phyloP scores from a whole-genome alignment of 2,329 filamentous ascomycete species.

The Rugonectria rugulosa region DNA sequence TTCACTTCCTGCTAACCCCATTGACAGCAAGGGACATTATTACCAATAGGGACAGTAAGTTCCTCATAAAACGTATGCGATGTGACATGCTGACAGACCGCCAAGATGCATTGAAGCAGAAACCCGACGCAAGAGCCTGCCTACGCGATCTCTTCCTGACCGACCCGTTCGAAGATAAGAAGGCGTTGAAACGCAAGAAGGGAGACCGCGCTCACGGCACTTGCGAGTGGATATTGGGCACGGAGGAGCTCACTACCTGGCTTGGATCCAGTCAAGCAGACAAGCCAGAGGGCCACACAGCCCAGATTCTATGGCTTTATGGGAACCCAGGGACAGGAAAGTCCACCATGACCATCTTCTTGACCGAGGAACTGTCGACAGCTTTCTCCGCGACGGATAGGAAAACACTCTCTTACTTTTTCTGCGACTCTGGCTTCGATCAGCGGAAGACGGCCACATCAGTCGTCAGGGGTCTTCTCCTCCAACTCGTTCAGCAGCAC shows the following conservation, averaged over 20 bases:
- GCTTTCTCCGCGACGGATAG: conserved; percentile 10
- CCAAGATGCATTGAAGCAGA: no score
- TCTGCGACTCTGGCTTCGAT: conserved; percentile 34
- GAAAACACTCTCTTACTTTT: conserved; percentile 35
- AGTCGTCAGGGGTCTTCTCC: conserved; percentile 33
- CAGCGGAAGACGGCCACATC: conserved; percentile 32
- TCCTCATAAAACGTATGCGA: no score
- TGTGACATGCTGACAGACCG: no score
- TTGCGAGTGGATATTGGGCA: conserved; percentile 32
- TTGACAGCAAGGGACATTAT: no score
- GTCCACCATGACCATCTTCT: conserved; percentile 33
- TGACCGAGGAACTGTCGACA: conserved; percentile 28
- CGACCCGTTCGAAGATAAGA: conserved; percentile 26
- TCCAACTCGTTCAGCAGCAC: conserved; percentile 32
- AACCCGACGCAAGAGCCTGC: conserved; percentile 19
- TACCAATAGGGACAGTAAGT: no score
- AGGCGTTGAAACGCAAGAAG: conserved; percentile 32
- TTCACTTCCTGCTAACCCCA: no score
- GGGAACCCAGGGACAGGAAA: conserved; percentile 34
- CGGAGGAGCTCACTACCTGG: conserved; percentile 25
- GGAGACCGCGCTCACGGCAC: conserved; percentile 24
- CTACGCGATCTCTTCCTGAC: conserved; percentile 29
- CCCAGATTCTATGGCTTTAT: conserved; percentile 26
- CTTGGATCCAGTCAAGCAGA: conserved; percentile 4
- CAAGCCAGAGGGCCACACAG: not conserved